Conservation (phyloP, 2,329 filamentous ascomycete species). For the Apiospora kogelbergensis region DNA sequence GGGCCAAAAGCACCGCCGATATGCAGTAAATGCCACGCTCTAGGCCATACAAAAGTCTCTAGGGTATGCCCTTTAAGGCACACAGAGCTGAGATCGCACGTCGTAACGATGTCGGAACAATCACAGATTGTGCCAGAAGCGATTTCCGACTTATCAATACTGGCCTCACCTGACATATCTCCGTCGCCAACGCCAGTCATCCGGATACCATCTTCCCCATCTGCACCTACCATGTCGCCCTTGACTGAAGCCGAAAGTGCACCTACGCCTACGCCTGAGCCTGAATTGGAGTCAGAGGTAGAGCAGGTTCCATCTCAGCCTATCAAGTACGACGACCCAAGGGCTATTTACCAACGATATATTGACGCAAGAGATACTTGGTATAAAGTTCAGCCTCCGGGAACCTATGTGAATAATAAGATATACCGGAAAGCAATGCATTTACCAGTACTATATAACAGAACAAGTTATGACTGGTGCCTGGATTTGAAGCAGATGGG, state of each 20-base stretch:
- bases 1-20: conserved; percentile 10
- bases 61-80: conserved; percentile 16
- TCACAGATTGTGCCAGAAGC: not conserved
- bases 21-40: conserved; percentile 18
- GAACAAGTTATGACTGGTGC: conserved; percentile 21
- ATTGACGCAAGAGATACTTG: conserved; percentile 18
- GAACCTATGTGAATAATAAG: conserved; percentile 21
- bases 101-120: not conserved
- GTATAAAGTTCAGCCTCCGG: conserved; percentile 18
- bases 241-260: too few relatives aligned
- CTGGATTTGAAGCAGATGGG: conserved; percentile 19
- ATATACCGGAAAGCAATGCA: conserved; percentile 21
- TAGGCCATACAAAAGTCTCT: conserved; percentile 15
- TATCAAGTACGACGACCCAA: conserved; percentile 15
- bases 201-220: too few relatives aligned
- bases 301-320: not conserved
- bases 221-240: too few relatives aligned
- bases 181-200: too few relatives aligned
- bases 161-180: not conserved
- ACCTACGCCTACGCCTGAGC: too few relatives aligned
- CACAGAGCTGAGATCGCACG: conserved; percentile 7
- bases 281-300: not conserved
- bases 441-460: conserved; percentile 19
- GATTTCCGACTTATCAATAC: not conserved
- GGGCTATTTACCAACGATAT: too few relatives aligned